phyloP scores from a whole-genome alignment of 768 basidiomycete species.

The Dendrothele bispora region DNA sequence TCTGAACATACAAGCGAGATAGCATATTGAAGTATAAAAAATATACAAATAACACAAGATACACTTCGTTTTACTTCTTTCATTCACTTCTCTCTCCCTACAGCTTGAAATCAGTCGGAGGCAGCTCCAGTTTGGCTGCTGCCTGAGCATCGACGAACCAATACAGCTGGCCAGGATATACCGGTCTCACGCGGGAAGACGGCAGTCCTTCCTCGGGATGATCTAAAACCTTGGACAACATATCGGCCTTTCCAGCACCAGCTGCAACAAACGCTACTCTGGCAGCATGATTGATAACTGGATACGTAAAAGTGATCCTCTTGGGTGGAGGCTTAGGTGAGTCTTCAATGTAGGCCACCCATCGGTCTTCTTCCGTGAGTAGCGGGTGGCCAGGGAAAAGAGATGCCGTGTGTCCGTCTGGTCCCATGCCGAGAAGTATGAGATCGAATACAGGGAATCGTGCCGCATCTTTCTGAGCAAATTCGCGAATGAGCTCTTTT shows the following conservation, averaged over 20 bases:
- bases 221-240: conserved; percentile 74
- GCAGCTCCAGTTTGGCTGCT: conserved; percentile 57
- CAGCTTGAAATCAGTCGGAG: conserved; percentile 57
- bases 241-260: conserved; percentile 81
- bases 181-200: conserved; percentile 77
- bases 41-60: too few relatives aligned
- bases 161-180: conserved; percentile 78
- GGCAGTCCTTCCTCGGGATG: conserved; percentile 79
- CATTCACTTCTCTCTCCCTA: too few relatives aligned
- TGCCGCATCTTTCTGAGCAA: conserved; percentile 90
- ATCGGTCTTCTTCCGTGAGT: conserved; percentile 83
- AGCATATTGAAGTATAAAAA: too few relatives aligned
- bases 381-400: conserved; percentile 94
- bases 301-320: conserved; percentile 90
- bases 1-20: too few relatives aligned
- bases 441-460: conserved; percentile 98
- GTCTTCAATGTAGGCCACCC: conserved; percentile 93
- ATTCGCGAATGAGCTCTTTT: conserved; percentile 81
- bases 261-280: conserved; percentile 87
- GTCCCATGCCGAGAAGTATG: conserved; percentile 94
- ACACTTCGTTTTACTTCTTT: too few relatives aligned
- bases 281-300: conserved; percentile 87
- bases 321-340: conserved; percentile 90
- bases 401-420: conserved; percentile 97
- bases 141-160: conserved; percentile 96